Evolutionary conservation across 2,329 filamentous ascomycete species (phyloP).

Genomic region (Blumeria graminis): DNA sequence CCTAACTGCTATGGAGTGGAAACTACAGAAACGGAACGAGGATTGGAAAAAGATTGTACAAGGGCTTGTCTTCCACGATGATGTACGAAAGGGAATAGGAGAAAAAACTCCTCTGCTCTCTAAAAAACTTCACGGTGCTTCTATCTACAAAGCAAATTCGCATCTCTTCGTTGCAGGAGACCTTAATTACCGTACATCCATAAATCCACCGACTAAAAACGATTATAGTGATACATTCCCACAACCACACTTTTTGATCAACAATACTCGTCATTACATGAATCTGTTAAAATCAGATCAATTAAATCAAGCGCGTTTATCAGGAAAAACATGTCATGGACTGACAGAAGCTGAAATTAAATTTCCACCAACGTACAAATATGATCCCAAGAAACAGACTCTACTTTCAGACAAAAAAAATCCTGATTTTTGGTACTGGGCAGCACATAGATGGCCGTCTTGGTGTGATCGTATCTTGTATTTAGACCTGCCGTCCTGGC

Average conservation of each 20-base stretch:
- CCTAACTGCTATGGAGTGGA: constrained; percentile 68
- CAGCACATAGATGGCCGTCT: constrained; percentile 60
- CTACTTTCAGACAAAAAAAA: constrained; percentile 7
- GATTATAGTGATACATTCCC: constrained; percentile 35
- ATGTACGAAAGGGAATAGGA: constrained; percentile 4
- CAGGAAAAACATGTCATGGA: constrained; percentile 51
- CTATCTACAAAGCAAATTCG: constrained; percentile 49
- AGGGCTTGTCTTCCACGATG: constrained; percentile 47
- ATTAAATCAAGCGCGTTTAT: constrained; percentile 43
- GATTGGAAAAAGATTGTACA: constrained; percentile 77
- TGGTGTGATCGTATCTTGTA: constrained; percentile 89
- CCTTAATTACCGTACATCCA: constrained; percentile 77
- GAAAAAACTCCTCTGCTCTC: constrained; percentile 21
- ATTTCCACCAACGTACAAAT: constrained; percentile 93
- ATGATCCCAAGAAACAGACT: constrained; percentile 21
- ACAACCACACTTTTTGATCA: constrained; percentile 24
- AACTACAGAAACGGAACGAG: constrained; percentile 48
- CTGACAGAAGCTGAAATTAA: constrained; percentile 47
- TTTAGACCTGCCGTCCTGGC: constrained; percentile 34
- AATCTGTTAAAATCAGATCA: constrained; percentile 55
- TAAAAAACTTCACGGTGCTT: constrained; percentile 22
- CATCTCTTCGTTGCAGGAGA: constrained; percentile 79
- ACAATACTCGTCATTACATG: constrained; percentile 35
- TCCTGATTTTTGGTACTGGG: constrained; percentile 42
- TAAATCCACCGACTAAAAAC: constrained; percentile 32